phyloP scores from a whole-genome alignment of 176 grass and related monocot species.

The Musa schizocarpa region DNA sequence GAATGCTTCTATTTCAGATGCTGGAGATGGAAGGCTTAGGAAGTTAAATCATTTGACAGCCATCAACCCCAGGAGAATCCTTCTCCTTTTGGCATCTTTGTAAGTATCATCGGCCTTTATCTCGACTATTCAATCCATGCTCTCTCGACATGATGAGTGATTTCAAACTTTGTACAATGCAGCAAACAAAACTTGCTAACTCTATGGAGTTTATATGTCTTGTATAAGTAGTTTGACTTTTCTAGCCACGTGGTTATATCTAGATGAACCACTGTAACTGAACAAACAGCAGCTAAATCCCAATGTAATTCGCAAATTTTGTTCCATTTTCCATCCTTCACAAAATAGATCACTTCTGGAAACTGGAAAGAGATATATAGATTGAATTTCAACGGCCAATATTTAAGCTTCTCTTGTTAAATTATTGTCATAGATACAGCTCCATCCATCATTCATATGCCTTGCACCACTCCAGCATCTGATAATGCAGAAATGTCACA shows the following conservation, averaged over 20 bases:
- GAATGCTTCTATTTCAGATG: not conserved
- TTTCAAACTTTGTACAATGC: not conserved
- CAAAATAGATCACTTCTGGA: not conserved
- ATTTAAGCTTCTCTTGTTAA: too few relatives aligned
- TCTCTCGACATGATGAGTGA: not conserved
- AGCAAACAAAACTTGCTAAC: not conserved
- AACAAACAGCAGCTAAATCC: not conserved
- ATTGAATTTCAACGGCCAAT: too few relatives aligned
- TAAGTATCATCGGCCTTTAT: not conserved
- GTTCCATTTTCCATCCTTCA: too few relatives aligned
- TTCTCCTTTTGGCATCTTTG: conserved; percentile 21
- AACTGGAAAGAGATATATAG: not conserved
- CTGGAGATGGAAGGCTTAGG: conserved; percentile 6
- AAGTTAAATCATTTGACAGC: conserved; percentile 10
- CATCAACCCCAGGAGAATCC: conserved; percentile 20
- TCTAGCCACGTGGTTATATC: too few relatives aligned
- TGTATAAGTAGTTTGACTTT: too few relatives aligned
- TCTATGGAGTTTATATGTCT: too few relatives aligned
- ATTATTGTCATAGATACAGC: too few relatives aligned
- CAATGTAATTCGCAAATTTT: not conserved
- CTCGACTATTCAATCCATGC: not conserved
- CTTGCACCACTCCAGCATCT: too few relatives aligned
- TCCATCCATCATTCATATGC: too few relatives aligned
- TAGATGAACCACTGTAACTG: not conserved
- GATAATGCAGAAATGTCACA: too few relatives aligned